Base-by-base conservation (phyloP, 2,329 filamentous ascomycete genomes). In the Penicillium sp. region DNA sequence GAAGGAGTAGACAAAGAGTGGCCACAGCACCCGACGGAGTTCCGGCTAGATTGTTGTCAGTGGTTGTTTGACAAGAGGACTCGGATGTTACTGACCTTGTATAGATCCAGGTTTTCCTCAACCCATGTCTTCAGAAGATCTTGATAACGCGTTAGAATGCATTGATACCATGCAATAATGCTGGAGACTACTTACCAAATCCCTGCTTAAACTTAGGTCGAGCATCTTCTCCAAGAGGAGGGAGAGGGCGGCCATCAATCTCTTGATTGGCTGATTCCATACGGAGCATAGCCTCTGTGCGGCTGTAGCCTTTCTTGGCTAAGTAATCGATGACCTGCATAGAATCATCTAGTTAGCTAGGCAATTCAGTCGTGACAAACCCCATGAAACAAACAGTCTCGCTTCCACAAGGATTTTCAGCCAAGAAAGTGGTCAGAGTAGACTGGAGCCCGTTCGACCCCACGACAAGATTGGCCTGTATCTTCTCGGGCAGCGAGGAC, bases 1-100 rank as follows among this genome's bases (percentile, higher is more conserved):
- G 70, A 90, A 97, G 0, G 91, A 95, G 75, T 99, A 96, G 50
- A 98, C 90, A 69, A 97, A 98, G 0, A 96, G 79, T 0, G 95
- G 95, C 92, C 95, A 99, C 16, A 96, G 78, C 4, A 98, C 81
- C 64, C 96, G 92, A 57, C 86, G 84, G 3, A 99, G 81, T 77
- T 99, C 95, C 45, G 93, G 92, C 86, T 93, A 61, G 13, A 58
- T 29, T 37, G 29, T 55, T 44, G 55, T 65, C 42, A 68, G 29
- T 10, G 4, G 5, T 7, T 13, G 8, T 21, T 7, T 4, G 23
- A 4, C 3, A 49, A 10, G 4, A 37, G 27, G 50, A 16, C 35
- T 43, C 26, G 10, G 5, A 5, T 9, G 42, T 44, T 31, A 59
- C 77, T 67, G 74, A 89, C 90, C 81, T 96, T 96, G 83, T 98